Evolutionary conservation across 306 rosid genomes (phyloP).

Genomic region (Castanea sativa): DNA sequence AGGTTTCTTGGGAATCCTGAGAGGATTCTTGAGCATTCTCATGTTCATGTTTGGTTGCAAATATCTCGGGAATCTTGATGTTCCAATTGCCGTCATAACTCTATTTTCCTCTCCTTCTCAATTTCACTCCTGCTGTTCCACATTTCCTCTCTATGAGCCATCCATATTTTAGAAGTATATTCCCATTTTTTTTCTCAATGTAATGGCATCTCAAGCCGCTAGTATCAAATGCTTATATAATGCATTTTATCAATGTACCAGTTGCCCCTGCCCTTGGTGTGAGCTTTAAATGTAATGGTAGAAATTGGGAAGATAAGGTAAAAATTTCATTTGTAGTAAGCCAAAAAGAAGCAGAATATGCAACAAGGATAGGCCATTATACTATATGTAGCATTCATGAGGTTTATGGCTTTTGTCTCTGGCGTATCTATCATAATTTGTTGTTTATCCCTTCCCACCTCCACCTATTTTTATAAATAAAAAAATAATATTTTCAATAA

Average conservation of each 20-base stretch:
- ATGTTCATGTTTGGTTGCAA: no score
- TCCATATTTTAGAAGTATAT: not conserved
- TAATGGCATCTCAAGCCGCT: not conserved
- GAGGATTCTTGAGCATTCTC: no score
- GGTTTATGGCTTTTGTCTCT: not conserved
- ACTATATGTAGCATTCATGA: not conserved
- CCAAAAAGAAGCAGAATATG: not conserved
- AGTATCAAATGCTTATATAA: not conserved
- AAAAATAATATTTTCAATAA: no score
- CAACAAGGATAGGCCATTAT: not conserved
- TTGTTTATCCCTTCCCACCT: not conserved
- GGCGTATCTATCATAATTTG: not conserved
- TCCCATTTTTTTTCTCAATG: not conserved
- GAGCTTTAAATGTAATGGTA: not conserved
- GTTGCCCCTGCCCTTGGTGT: not conserved
- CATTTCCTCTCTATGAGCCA: not conserved
- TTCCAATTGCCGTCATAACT: not conserved
- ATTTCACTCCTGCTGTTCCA: not conserved
- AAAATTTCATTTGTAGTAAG: not conserved
- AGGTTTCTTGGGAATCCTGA: no score
- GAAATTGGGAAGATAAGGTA: not conserved
- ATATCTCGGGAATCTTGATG: no score
- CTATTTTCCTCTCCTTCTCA: not conserved
- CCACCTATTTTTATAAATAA: not conserved
- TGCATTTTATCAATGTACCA: not conserved